Conservation (phyloP, 2,329 filamentous ascomycete species). For the Parastagonospora avenae region DNA sequence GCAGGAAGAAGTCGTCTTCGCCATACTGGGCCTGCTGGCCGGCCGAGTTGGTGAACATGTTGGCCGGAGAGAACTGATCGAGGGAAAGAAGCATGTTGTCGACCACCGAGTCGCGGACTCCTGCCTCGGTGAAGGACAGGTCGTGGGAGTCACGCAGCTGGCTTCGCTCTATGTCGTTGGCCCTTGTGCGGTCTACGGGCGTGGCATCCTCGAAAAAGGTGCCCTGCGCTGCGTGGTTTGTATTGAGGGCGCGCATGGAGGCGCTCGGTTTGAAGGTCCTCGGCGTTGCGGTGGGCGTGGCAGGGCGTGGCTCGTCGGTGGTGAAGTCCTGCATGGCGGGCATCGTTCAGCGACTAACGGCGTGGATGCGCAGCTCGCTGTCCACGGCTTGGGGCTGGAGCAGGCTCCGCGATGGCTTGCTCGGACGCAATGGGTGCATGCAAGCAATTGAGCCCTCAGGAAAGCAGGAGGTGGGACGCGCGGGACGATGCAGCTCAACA, state of each 20-base stretch:
- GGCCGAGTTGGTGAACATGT: constrained; percentile 20
- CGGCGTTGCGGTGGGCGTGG: constrained; percentile 38
- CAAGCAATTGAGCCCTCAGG: constrained; percentile 7
- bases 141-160: constrained; percentile 73
- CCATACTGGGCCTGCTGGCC: constrained; percentile 46
- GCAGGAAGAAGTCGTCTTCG: constrained; percentile 47
- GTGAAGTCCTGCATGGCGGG: constrained; percentile 31
- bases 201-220: constrained; percentile 47
- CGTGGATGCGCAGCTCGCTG: constrained; percentile 15
- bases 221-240: constrained; percentile 31
- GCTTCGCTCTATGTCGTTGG: constrained; percentile 22
- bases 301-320: constrained; percentile 28
- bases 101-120: constrained; percentile 79
- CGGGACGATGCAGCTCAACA: constrained; percentile 9
- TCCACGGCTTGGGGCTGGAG: constrained; percentile 25
- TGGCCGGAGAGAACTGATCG: constrained; percentile 63
- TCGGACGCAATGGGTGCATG: constrained; percentile 12
- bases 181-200: constrained; percentile 33
- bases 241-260: constrained; percentile 39
- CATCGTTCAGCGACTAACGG: constrained; percentile 14
- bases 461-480: not conserved
- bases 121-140: constrained; percentile 78
- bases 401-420: constrained; percentile 33
- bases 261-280: constrained; percentile 25
- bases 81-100: constrained; percentile 95